Percentiles rank a stretch among this genome's conserved stretches.
Evolutionary conservation across 495 filamentous ascomycete species (phyloP).

Genomic region (Lophium mytilinum): DNA sequence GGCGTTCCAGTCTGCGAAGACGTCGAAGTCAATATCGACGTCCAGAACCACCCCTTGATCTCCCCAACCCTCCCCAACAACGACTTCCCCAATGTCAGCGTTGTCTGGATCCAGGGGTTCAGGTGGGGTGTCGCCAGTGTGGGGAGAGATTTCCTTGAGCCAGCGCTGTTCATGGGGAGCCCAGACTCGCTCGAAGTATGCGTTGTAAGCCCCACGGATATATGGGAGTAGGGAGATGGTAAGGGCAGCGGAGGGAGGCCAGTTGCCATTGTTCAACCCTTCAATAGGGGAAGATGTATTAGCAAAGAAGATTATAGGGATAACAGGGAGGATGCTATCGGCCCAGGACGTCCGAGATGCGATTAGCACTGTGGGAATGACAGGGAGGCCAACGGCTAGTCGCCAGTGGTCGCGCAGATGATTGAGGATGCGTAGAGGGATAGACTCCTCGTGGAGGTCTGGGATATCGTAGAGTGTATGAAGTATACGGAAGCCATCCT

Average conservation of each 20-base stretch:
- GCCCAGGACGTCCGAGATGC: conserved; percentile 51
- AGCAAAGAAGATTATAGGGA: conserved; percentile 56
- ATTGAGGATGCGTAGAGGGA: conserved; percentile 3
- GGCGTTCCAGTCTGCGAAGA: conserved; percentile 30
- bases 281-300: conserved; percentile 36
- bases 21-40: conserved; percentile 28
- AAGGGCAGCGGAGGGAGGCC: conserved; percentile 71
- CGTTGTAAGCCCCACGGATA: conserved; percentile 57
- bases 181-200: conserved; percentile 58
- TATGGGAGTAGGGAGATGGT: conserved; percentile 61
- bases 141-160: conserved; percentile 57
- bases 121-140: conserved; percentile 34
- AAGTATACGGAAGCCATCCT: conserved; percentile 48
- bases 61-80: conserved; percentile 41
- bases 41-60: conserved; percentile 35
- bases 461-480: conserved; percentile 22
- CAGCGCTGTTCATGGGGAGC: conserved; percentile 55
- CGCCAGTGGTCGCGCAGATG: conserved; percentile 29
- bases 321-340: conserved; percentile 51
- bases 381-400: conserved; percentile 46
- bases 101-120: conserved; percentile 6
- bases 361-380: conserved; percentile 54
- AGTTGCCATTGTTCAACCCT: conserved; percentile 43
- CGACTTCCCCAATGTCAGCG: conserved; percentile 36
- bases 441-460: not conserved